phyloP scores from a whole-genome alignment of 345 rosid species.

The Iberis pinnata region DNA sequence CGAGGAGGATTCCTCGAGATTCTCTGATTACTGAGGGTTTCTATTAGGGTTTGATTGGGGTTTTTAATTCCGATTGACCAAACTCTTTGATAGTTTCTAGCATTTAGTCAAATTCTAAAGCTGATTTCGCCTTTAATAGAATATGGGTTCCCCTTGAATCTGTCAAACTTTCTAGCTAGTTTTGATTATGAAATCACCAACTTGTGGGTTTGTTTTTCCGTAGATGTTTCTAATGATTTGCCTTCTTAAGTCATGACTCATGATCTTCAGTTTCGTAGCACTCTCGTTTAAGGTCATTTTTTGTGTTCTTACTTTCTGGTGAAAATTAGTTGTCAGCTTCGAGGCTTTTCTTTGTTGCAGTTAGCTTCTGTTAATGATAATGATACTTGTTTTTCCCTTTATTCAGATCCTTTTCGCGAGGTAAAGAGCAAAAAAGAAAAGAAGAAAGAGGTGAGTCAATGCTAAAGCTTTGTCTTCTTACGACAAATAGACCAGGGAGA shows the following conservation, averaged over 20 bases:
- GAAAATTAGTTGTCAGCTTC: conserved; percentile 3
- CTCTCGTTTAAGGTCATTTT: too few species aligned
- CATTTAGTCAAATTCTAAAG: too few species aligned
- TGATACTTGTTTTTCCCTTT: conserved; percentile 7
- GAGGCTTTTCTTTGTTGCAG: conserved; percentile 8
- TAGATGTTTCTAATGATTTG: neutral
- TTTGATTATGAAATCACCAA: neutral
- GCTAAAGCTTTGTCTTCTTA: neutral
- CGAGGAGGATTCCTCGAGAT: too few species aligned
- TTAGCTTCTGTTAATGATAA: conserved; percentile 3
- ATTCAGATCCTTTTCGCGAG: conserved; percentile 86
- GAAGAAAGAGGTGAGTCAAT: conserved; percentile 69
- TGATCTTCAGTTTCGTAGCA: neutral
- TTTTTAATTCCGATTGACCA: neutral
- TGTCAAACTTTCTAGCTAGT: conserved; percentile 2
- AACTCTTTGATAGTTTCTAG: too few species aligned
- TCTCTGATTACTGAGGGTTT: conserved; percentile 16
- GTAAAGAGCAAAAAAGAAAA: conserved; percentile 96
- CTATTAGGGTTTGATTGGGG: conserved; percentile 21
- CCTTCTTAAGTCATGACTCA: neutral
- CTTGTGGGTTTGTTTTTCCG: neutral
- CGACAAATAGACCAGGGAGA: neutral
- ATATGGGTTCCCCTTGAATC: neutral
- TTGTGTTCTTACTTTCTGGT: neutral
- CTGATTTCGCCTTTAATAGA: neutral